Evolutionary conservation across 2,329 filamentous ascomycete species (phyloP).

Genomic region (Didymellaceae sp.): DNA sequence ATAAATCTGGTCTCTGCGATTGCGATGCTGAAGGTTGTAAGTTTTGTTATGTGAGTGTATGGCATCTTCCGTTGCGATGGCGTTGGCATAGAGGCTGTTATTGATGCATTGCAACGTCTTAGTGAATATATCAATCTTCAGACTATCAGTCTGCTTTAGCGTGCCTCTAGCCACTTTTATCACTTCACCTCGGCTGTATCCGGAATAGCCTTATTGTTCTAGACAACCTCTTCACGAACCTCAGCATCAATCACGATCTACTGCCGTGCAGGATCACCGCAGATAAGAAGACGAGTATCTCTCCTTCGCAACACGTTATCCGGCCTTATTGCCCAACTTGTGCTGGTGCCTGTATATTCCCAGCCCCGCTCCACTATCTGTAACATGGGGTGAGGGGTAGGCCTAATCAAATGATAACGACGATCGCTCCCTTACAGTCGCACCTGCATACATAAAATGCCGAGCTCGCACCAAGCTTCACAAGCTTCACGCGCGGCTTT

Average conservation of each 20-base stretch:
- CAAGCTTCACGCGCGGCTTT: conserved; percentile 5
- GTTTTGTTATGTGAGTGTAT: not conserved
- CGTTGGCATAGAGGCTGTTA: not conserved
- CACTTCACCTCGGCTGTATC: not conserved
- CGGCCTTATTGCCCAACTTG: conserved; percentile 3
- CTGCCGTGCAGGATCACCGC: not conserved
- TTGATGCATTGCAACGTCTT: not conserved
- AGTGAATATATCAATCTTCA: not conserved
- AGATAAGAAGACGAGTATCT: not conserved
- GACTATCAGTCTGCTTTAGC: not conserved
- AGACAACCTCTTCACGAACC: not conserved
- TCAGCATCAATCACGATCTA: not conserved
- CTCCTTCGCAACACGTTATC: conserved; percentile 6
- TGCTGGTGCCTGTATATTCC: not conserved
- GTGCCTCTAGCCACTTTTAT: not conserved
- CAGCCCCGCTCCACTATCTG: conserved; percentile 14
- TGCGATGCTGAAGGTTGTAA: not conserved
- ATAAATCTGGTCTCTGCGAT: not conserved
- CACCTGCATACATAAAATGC: conserved; percentile 12
- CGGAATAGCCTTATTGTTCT: not conserved
- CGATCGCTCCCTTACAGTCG: conserved; percentile 5
- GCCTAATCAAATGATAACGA: conserved; percentile 10
- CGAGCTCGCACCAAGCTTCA: conserved; percentile 7
- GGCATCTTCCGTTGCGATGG: not conserved
- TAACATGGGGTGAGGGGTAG: conserved; percentile 11